Base-by-base conservation (phyloP, 192 early-diverging fungal genomes). In the Dissophora ornata region DNA sequence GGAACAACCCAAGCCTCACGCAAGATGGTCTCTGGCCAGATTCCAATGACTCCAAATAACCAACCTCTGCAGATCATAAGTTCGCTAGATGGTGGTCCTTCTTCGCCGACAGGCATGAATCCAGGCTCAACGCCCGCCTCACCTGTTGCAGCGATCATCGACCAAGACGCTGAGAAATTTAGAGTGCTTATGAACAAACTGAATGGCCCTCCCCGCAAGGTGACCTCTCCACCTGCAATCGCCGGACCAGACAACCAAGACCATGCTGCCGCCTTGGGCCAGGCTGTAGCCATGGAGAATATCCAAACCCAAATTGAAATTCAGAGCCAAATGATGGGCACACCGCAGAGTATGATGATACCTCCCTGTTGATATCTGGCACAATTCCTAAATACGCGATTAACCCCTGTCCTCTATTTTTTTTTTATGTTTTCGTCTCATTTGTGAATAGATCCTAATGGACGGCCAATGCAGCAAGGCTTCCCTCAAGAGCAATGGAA, bases 161-260 rank as follows among this genome's bases (percentile, higher is more conserved):
- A 77, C 46, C 73, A 77, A 18, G 73, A 77, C 30, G 73, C 73
- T 34, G 73, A 77, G 29, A 77, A 77, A 38, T 77, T 67, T 38
- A 54, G 73, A 18, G 65, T 77, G 24, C 67, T 62, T 9, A 77
- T 77, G 65, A 77, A 67, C 32, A 77, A 77, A 21, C 26, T 67
- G 15, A 57, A 29, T 28, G 18, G 18, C 9, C 63, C 63, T 34
- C 42, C 24, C 25, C 73, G 73, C 16, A 67, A 67, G 53, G 40
- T 15, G 28, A 25, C 36, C 0, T 28, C 63, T 9, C 49, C 41
- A 6, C 52, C 44, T 5, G 54, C 41, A 9, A 41, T 28, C 18
- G 42, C 38, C 24, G 19, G 18, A 9, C n/a, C 5, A n/a, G 73
- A 77, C 19, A 21, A 13, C 22, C 53, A 54, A 36, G 65, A 67